These are phyloP conservation scores for Dissoconium aciculare DNA, from an alignment of 2,329 filamentous ascomycete species.

Conservation along the genomic window DNA sequence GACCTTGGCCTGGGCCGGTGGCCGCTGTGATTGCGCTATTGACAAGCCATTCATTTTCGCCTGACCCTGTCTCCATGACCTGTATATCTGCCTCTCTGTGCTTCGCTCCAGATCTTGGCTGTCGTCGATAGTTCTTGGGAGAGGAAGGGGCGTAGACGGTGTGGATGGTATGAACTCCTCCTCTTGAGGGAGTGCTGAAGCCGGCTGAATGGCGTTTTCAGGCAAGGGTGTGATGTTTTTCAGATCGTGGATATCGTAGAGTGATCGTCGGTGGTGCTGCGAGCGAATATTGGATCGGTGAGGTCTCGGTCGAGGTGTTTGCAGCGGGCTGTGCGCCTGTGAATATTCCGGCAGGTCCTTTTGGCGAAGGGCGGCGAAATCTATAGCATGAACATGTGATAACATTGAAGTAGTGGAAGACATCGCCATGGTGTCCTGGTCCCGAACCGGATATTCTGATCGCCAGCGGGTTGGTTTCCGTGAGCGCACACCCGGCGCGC, in stretches of 20 bases:
- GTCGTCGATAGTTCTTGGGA: slow-evolving; percentile 5
- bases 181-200: slow-evolving; percentile 8
- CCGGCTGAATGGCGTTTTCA: slow-evolving; percentile 7
- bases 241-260: slow-evolving; percentile 20
- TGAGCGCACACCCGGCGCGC: slow-evolving; percentile 1
- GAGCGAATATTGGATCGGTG: slow-evolving; percentile 13
- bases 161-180: too few relatives aligned
- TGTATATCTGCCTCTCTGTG: slow-evolving; percentile 32
- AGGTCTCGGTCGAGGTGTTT: slow-evolving; percentile 1
- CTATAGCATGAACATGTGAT: neutral
- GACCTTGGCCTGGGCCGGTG: slow-evolving; percentile 18
- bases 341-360: slow-evolving; percentile 7
- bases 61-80: slow-evolving; percentile 36
- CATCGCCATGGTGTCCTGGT: neutral
- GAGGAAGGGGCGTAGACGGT: slow-evolving; percentile 12
- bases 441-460: neutral
- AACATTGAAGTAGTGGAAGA: neutral
- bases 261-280: slow-evolving; percentile 19
- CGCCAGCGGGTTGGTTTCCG: slow-evolving; percentile 1
- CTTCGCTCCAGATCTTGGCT: slow-evolving; percentile 16
- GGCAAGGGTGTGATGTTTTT: too few relatives aligned
- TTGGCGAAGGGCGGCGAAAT: slow-evolving; percentile 2
- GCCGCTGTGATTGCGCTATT: slow-evolving; percentile 24
- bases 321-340: neutral
- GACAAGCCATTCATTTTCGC: slow-evolving; percentile 27